These are phyloP conservation scores for Gossypium ekmanianum DNA, from an alignment of 345 rosid species.

Conservation along the genomic window DNA sequence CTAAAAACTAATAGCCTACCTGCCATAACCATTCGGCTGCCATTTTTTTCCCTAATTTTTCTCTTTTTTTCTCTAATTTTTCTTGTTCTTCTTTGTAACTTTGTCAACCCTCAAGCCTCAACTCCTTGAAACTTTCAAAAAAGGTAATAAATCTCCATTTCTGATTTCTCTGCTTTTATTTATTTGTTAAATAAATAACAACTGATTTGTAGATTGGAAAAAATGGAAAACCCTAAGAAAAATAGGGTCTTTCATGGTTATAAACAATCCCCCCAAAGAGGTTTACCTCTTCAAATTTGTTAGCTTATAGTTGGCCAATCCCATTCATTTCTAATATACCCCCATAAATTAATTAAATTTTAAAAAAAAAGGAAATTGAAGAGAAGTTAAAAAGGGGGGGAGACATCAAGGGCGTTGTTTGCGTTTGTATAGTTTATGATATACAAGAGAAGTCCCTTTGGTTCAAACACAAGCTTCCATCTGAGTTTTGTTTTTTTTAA, in stretches of 20 bases:
- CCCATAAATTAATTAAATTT: too few species aligned
- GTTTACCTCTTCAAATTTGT: constrained; percentile 11
- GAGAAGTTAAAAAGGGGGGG: constrained; percentile 5
- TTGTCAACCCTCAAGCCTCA: too few species aligned
- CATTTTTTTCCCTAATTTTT: too few species aligned
- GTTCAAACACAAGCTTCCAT: constrained; percentile 25
- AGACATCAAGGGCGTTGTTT: constrained; percentile 13
- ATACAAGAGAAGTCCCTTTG: constrained; percentile 4
- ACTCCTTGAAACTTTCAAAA: too few species aligned
- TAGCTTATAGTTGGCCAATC: constrained; percentile 16
- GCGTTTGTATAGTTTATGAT: neutral
- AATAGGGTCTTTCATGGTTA: neutral
- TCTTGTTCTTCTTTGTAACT: too few species aligned
- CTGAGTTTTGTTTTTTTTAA: neutral
- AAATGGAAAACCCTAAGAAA: constrained; percentile 2
- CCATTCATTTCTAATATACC: constrained; percentile 21
- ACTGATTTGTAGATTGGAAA: neutral
- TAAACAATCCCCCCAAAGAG: neutral
- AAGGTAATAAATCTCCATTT: too few species aligned
- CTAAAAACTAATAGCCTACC: too few species aligned
- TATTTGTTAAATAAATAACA: too few species aligned
- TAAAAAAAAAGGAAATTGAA: neutral
- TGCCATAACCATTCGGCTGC: too few species aligned
- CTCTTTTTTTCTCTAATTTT: too few species aligned
- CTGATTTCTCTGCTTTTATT: too few species aligned